These are phyloP conservation scores for Seminavis robusta DNA, from an alignment of 108 stramenopile genomes.

Conservation along the genomic window DNA sequence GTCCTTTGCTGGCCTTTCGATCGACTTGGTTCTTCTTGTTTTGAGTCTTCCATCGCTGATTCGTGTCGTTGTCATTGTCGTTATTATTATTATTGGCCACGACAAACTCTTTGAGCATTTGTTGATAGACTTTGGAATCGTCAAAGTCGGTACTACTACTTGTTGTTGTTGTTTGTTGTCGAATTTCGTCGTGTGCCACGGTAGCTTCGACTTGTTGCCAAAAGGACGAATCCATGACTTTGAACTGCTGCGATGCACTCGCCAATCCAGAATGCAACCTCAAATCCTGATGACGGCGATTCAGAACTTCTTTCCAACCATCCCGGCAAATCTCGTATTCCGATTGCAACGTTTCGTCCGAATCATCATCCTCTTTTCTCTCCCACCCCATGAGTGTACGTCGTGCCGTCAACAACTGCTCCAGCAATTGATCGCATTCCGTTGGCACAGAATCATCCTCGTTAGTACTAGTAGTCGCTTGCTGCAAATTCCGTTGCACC, in stretches of 20 bases:
- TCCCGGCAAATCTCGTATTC: conserved; percentile 54
- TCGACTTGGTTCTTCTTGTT: conserved; percentile 70
- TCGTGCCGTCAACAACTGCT: conserved; percentile 27
- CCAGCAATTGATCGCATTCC: conserved; percentile 35
- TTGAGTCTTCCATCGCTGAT: conserved; percentile 29
- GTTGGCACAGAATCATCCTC: background rate
- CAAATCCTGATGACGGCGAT: conserved; percentile 59
- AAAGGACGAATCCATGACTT: conserved; percentile 41
- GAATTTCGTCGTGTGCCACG: conserved; percentile 35
- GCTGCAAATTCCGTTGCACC: conserved; percentile 50
- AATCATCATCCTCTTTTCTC: conserved; percentile 1
- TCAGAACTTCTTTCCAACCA: conserved; percentile 50
- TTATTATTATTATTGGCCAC: conserved; percentile 20
- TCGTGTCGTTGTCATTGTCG: conserved; percentile 31
- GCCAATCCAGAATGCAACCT: conserved; percentile 45
- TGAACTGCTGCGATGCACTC: conserved; percentile 34
- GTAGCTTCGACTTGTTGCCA: conserved; percentile 58
- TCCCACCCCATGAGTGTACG: conserved; percentile 8
- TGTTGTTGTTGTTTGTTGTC: too few species aligned
- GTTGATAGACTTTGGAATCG: conserved; percentile 92
- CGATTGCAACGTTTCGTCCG: conserved; percentile 27
- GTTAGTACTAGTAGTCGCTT: background rate
- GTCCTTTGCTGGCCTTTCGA: conserved; percentile 90
- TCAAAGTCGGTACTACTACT: conserved; percentile 54
- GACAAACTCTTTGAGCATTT: conserved; percentile 84